phyloP scores from a whole-genome alignment of 148 eudicot species.

The Euryodendron excelsum region DNA sequence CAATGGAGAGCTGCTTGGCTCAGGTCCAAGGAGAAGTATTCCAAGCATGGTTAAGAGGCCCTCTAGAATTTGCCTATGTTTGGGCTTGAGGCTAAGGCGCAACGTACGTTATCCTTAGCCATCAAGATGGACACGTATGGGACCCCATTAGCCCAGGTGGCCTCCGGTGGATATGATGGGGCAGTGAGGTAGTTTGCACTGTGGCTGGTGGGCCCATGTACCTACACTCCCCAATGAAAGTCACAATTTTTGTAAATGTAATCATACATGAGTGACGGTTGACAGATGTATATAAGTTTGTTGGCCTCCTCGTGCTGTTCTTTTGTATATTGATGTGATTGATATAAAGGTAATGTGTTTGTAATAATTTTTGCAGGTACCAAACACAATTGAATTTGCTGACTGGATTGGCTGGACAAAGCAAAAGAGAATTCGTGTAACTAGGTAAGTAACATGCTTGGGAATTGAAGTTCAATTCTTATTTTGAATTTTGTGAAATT shows the following conservation, averaged over 20 bases:
- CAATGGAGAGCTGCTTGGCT: too few species aligned
- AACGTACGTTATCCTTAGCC: too few species aligned
- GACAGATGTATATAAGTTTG: not conserved
- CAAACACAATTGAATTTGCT: conserved; percentile 95
- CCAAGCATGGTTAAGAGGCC: too few species aligned
- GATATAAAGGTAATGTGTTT: not conserved
- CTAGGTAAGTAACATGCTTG: conserved; percentile 63
- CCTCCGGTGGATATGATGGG: too few species aligned
- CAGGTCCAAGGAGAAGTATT: too few species aligned
- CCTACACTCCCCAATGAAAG: not conserved
- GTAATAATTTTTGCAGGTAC: conserved; percentile 37
- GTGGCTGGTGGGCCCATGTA: too few species aligned
- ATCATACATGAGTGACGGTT: not conserved
- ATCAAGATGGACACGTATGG: too few species aligned
- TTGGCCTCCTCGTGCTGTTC: not conserved
- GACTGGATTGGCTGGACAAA: conserved; percentile 98
- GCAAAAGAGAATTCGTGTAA: conserved; percentile 83
- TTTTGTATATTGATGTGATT: not conserved
- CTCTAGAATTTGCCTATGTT: too few species aligned
- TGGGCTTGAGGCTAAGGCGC: too few species aligned
- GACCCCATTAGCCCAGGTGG: too few species aligned
- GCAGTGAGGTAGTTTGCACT: too few species aligned
- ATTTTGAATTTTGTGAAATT: not conserved
- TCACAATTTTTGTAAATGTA: not conserved
- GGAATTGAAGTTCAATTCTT: conserved; percentile 10